Evolutionary conservation across 2,329 filamentous ascomycete genomes (phyloP).

Genomic region (Colletotrichum simmondsii): DNA sequence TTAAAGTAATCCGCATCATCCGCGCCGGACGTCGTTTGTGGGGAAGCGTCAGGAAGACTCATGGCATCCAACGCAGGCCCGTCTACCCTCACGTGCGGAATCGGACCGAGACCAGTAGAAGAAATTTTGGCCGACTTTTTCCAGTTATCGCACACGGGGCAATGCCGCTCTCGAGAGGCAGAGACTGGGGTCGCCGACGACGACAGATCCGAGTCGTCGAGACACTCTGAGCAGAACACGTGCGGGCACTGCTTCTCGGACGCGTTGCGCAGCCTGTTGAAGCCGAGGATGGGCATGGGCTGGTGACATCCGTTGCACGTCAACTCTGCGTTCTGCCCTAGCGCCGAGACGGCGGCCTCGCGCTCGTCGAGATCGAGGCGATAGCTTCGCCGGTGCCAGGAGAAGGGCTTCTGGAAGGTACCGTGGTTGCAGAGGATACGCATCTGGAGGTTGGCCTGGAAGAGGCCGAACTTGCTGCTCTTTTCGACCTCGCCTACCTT

Average conservation of each 20-base stretch:
- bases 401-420: slow-evolving; percentile 56
- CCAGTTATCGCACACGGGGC: slow-evolving; percentile 38
- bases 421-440: slow-evolving; percentile 62
- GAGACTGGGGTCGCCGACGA: no score
- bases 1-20: slow-evolving; percentile 42
- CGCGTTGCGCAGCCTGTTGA: slow-evolving; percentile 31
- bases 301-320: slow-evolving; percentile 46
- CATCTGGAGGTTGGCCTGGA: slow-evolving; percentile 57
- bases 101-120: not conserved
- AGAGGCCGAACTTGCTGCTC: slow-evolving; percentile 53
- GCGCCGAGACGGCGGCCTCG: slow-evolving; percentile 38
- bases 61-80: not conserved
- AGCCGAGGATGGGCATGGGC: slow-evolving; percentile 43
- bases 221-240: slow-evolving; percentile 45
- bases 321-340: slow-evolving; percentile 39
- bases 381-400: slow-evolving; percentile 48
- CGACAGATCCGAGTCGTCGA: slow-evolving; percentile 34
- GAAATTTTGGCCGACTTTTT: slow-evolving; percentile 5
- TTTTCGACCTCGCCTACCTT: slow-evolving; percentile 47
- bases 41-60: not conserved
- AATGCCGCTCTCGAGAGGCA: slow-evolving; percentile 24
- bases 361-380: slow-evolving; percentile 43
- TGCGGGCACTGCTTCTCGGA: slow-evolving; percentile 43
- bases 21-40: not conserved
- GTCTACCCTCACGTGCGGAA: not conserved